phyloP scores from a whole-genome alignment of 2,329 filamentous ascomycete species.

The Cercospora janseana region DNA sequence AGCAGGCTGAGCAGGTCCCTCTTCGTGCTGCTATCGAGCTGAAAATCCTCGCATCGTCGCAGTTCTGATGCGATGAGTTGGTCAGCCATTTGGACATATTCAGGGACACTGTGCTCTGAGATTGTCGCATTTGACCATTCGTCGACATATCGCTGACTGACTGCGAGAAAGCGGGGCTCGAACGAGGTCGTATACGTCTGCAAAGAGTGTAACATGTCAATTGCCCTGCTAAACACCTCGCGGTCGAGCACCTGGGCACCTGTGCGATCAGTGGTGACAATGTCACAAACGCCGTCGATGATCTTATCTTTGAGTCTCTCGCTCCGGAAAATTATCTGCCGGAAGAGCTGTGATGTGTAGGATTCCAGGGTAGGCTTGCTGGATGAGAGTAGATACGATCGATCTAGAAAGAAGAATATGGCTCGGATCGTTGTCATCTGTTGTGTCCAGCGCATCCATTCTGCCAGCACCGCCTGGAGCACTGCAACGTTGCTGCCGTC shows the following conservation, averaged over 20 bases:
- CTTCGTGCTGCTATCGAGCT: conserved; percentile 79
- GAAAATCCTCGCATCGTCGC: conserved; percentile 73
- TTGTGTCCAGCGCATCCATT: conserved; percentile 76
- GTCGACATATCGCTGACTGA: conserved; percentile 66
- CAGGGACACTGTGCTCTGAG: conserved; percentile 60
- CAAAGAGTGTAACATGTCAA: conserved; percentile 83
- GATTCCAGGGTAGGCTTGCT: conserved; percentile 75
- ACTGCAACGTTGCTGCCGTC: conserved; percentile 62
- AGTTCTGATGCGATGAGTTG: conserved; percentile 70
- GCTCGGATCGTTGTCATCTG: conserved; percentile 79
- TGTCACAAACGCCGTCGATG: conserved; percentile 69
- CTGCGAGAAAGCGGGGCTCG: conserved; percentile 69
- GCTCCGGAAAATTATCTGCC: conserved; percentile 58
- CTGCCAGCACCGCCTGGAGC: conserved; percentile 57
- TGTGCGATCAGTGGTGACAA: conserved; percentile 71
- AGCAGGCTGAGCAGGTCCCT: conserved; percentile 70
- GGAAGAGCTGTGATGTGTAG: conserved; percentile 74
- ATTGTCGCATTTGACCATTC: conserved; percentile 68
- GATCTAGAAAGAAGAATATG: conserved; percentile 91
- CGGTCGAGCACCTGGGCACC: conserved; percentile 57
- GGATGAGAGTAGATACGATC: conserved; percentile 77
- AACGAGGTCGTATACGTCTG: conserved; percentile 76
- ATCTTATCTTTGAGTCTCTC: conserved; percentile 53
- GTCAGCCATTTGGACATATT: conserved; percentile 71
- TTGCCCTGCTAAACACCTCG: conserved; percentile 65